Conservation (phyloP, 2,329 filamentous ascomycete genomes). For the Colletotrichum magnum region DNA sequence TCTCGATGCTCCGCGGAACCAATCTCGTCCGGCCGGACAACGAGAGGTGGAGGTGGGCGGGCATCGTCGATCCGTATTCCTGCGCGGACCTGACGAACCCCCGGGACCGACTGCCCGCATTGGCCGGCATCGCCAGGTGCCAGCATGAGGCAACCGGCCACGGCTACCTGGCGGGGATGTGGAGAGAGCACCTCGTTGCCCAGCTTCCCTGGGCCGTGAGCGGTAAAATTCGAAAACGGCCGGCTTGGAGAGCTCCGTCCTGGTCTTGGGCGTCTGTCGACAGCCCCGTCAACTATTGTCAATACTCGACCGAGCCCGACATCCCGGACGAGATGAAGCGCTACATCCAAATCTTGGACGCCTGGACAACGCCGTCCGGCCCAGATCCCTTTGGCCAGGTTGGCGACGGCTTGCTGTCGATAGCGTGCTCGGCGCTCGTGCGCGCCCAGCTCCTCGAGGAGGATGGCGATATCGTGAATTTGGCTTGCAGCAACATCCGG, state of each 20-base stretch:
- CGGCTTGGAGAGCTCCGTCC: neutral
- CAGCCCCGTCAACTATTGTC: too few relatives aligned
- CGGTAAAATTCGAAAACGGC: neutral
- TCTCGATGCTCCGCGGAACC: accelerated
- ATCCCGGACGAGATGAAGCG: too few relatives aligned
- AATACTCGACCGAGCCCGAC: too few relatives aligned
- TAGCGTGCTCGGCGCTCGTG: neutral
- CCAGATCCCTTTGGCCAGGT: neutral
- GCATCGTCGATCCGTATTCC: neutral
- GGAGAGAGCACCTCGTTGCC: neutral
- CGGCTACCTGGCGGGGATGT: neutral
- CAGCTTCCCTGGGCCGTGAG: accelerated
- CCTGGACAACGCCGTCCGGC: neutral
- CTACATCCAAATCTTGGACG: neutral
- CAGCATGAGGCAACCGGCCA: neutral
- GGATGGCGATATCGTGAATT: too few relatives aligned
- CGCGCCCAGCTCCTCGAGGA: neutral
- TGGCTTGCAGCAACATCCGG: neutral
- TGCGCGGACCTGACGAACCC: accelerated
- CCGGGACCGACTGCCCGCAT: accelerated
- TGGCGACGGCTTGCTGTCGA: neutral
- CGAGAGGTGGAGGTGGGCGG: accelerated
- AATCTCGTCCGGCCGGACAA: neutral
- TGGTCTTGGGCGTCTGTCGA: neutral
- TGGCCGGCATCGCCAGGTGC: neutral